phyloP scores from a whole-genome alignment of 2,329 filamentous ascomycete genomes.

The Biscogniauxia sp. region DNA sequence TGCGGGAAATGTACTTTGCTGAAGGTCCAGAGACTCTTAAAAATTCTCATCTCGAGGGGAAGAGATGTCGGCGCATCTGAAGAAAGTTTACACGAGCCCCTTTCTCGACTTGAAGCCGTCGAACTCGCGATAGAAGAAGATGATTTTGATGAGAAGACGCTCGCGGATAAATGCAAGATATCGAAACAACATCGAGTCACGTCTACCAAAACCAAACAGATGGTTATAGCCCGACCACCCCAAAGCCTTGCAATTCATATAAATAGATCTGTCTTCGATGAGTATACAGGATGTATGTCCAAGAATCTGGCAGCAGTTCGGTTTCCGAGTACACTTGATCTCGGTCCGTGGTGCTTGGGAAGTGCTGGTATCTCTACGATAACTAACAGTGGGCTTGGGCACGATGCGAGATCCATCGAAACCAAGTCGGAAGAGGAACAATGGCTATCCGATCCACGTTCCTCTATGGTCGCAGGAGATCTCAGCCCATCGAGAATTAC shows the following conservation, averaged over 20 bases:
- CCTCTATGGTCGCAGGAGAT: slow-evolving; percentile 70
- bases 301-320: slow-evolving; percentile 81
- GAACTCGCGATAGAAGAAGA: slow-evolving; percentile 73
- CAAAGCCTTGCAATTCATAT: slow-evolving; percentile 81
- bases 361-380: slow-evolving; percentile 39
- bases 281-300: slow-evolving; percentile 71
- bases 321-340: slow-evolving; percentile 72
- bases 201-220: slow-evolving; percentile 86
- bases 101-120: slow-evolving; percentile 62
- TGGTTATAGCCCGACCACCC: slow-evolving; percentile 79
- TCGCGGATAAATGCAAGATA: slow-evolving; percentile 64
- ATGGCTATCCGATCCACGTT: slow-evolving; percentile 67
- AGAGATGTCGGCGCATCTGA: slow-evolving; percentile 38
- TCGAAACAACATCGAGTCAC: slow-evolving; percentile 65
- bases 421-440: slow-evolving; percentile 48
- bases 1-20: slow-evolving; percentile 88
- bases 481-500: slow-evolving; percentile 47
- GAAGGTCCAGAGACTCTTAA: slow-evolving; percentile 48
- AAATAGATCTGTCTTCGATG: slow-evolving; percentile 89
- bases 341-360: slow-evolving; percentile 83
- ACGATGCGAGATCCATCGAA: slow-evolving; percentile 21
- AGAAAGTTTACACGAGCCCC: slow-evolving; percentile 50
- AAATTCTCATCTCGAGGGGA: slow-evolving; percentile 43
- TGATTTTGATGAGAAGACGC: slow-evolving; percentile 70
- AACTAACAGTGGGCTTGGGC: slow-evolving; percentile 2